A percentile compares a stretch with the other conserved stretches of the same genome.
phyloP scores from a whole-genome alignment of 1,139 yeast genomes.

The Hansenula lynferdii region DNA sequence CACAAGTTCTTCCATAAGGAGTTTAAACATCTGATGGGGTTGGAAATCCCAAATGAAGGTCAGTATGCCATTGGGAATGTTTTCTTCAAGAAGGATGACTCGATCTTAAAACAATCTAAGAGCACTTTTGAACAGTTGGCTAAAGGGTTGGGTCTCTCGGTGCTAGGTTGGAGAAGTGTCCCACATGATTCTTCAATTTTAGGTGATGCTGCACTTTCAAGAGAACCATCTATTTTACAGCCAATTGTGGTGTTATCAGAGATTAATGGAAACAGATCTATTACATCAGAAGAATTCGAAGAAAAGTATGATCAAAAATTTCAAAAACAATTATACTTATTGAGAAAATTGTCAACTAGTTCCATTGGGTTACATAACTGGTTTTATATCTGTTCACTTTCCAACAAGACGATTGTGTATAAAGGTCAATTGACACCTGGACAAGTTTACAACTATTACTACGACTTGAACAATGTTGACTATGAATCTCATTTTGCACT shows the following conservation, averaged over 20 bases:
- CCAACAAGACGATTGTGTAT: slow-evolving; percentile 87
- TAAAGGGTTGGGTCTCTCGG: slow-evolving; percentile 65
- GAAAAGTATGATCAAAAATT: slow-evolving; percentile 56
- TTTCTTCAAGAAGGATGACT: slow-evolving; percentile 74
- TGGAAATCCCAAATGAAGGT: slow-evolving; percentile 67
- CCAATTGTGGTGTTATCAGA: slow-evolving; percentile 76
- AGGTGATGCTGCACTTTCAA: slow-evolving; percentile 91
- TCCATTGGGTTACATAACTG: slow-evolving; percentile 93
- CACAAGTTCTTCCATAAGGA: slow-evolving; percentile 83
- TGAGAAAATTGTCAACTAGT: slow-evolving; percentile 87
- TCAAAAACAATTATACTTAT: slow-evolving; percentile 78
- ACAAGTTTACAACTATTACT: slow-evolving; percentile 92
- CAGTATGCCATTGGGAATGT: slow-evolving; percentile 95
- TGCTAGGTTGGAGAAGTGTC: slow-evolving; percentile 94
- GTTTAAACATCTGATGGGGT: slow-evolving; percentile 59
- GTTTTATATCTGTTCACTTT: slow-evolving; percentile 94
- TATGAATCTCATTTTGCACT: slow-evolving; percentile 95
- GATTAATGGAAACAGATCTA: slow-evolving; percentile 37
- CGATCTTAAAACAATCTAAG: slow-evolving; percentile 61
- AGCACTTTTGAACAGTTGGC: slow-evolving; percentile 81
- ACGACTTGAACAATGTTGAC: slow-evolving; percentile 87
- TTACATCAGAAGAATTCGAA: slow-evolving; percentile 49
- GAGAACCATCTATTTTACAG: slow-evolving; percentile 90
- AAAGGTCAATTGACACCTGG: slow-evolving; percentile 97
- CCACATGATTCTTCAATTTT: slow-evolving; percentile 90